A percentile compares a stretch with the other conserved stretches of the same genome.
Conservation (phyloP, 345 rosid genomes). For the Mallotus nudiflorus region DNA sequence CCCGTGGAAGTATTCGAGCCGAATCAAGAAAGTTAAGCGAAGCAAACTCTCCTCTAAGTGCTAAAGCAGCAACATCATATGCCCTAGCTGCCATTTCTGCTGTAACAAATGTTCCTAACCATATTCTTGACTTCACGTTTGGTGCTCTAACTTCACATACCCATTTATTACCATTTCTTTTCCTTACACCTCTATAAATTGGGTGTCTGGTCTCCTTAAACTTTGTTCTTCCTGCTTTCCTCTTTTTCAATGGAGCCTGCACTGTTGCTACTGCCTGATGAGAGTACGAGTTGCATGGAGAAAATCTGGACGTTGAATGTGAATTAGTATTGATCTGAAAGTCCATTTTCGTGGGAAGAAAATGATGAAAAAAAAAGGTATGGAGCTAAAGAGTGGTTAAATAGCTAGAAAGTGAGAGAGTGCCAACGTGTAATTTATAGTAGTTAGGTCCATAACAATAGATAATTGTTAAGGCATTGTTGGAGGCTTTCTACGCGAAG, state of each 20-base stretch:
- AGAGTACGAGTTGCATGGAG: neutral
- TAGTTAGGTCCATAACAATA: no score
- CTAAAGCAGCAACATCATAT: conserved; percentile 34
- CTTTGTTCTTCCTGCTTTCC: conserved; percentile 28
- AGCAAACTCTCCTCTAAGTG: conserved; percentile 28
- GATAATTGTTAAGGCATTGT: no score
- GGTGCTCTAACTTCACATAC: conserved; percentile 35
- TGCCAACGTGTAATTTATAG: no score
- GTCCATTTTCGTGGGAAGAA: no score
- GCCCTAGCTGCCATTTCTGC: conserved; percentile 43
- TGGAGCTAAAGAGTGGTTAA: no score
- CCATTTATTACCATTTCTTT: conserved; percentile 27
- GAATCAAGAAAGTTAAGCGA: conserved; percentile 26
- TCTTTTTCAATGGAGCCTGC: conserved; percentile 5
- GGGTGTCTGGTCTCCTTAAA: conserved; percentile 39
- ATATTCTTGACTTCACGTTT: conserved; percentile 22
- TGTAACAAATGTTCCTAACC: conserved; percentile 28
- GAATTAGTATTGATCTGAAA: no score
- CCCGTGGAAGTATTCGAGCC: conserved; percentile 1
- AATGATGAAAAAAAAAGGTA: no score
- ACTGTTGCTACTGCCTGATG: neutral
- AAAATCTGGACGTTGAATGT: neutral
- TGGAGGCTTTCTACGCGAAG: no score
- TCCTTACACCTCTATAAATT: conserved; percentile 25
- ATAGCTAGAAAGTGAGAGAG: no score